Evolutionary conservation across 1,284 basidiomycete species (phyloP).

Genomic region (Ceratobasidium theobromae): DNA sequence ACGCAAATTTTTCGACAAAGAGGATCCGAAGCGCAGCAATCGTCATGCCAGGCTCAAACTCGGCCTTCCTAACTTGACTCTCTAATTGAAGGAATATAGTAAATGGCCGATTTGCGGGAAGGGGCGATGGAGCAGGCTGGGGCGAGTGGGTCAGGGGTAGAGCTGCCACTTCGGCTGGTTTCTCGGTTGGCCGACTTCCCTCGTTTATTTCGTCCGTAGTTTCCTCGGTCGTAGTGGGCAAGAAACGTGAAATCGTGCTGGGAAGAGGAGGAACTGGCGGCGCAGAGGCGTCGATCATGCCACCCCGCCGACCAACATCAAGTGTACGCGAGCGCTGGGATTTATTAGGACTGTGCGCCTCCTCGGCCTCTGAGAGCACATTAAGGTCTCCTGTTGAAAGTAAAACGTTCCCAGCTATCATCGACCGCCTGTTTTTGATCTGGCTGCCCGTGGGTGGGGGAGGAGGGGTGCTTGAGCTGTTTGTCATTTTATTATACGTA

Average conservation of each 20-base stretch:
- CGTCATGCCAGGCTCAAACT: slow-evolving; percentile 55
- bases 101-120: slow-evolving; percentile 43
- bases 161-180: slow-evolving; percentile 13
- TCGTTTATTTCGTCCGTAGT: slow-evolving; percentile 38
- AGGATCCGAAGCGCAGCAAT: slow-evolving; percentile 77
- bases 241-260: slow-evolving; percentile 23
- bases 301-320: slow-evolving; percentile 6
- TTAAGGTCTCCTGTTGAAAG: slow-evolving; percentile 68
- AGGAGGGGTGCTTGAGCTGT: slow-evolving; percentile 48
- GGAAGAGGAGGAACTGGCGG: slow-evolving; percentile 44
- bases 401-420: slow-evolving; percentile 57
- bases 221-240: slow-evolving; percentile 41
- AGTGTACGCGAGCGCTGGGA: slow-evolving; percentile 18
- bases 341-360: slow-evolving; percentile 19
- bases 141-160: background rate
- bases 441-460: slow-evolving; percentile 37
- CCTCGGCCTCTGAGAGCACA: slow-evolving; percentile 40
- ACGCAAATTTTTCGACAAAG: slow-evolving; percentile 95
- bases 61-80: slow-evolving; percentile 88
- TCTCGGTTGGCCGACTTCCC: background rate
- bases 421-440: slow-evolving; percentile 61
- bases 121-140: slow-evolving; percentile 9
- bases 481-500: slow-evolving; percentile 93
- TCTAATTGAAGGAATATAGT: slow-evolving; percentile 89
- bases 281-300: background rate